These are phyloP conservation scores for Lactifluus rugatus DNA, from an alignment of 768 basidiomycete genomes.

Conservation along the genomic window DNA sequence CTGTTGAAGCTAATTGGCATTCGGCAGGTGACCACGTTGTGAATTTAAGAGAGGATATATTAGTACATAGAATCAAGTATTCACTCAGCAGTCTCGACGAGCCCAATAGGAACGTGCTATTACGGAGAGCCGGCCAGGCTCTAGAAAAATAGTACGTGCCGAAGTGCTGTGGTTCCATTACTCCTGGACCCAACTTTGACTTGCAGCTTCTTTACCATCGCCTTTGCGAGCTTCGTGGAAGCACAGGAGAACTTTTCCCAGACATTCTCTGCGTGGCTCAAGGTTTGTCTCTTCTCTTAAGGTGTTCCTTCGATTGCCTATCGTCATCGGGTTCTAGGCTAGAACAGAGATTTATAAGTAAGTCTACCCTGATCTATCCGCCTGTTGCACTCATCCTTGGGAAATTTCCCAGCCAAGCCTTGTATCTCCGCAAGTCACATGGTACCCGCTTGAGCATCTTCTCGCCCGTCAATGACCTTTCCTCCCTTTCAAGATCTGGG, in stretches of 20 bases:
- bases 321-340: conserved; percentile 30
- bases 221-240: conserved; percentile 82
- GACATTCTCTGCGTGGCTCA: conserved; percentile 82
- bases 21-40: conserved; percentile 76
- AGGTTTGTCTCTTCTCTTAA: conserved; percentile 34
- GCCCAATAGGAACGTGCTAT: conserved; percentile 37
- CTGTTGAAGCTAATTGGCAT: background rate
- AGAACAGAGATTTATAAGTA: conserved; percentile 93
- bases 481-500: conserved; percentile 63
- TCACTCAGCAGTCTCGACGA: conserved; percentile 67
- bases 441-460: conserved; percentile 85
- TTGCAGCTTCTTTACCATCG: conserved; percentile 83
- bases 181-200: background rate
- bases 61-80: conserved; percentile 76
- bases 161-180: background rate
- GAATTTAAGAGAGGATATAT: conserved; percentile 84
- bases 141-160: conserved; percentile 79
- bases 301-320: background rate
- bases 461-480: conserved; percentile 82
- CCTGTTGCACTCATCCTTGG: background rate
- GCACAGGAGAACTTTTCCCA: conserved; percentile 49
- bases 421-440: conserved; percentile 70
- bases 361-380: conserved; percentile 23
- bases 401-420: conserved; percentile 57
- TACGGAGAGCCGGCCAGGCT: conserved; percentile 62